These are phyloP conservation scores for Amaranthus hypochondriacus DNA, from an alignment of 148 eudicot species.

Conservation along the genomic window DNA sequence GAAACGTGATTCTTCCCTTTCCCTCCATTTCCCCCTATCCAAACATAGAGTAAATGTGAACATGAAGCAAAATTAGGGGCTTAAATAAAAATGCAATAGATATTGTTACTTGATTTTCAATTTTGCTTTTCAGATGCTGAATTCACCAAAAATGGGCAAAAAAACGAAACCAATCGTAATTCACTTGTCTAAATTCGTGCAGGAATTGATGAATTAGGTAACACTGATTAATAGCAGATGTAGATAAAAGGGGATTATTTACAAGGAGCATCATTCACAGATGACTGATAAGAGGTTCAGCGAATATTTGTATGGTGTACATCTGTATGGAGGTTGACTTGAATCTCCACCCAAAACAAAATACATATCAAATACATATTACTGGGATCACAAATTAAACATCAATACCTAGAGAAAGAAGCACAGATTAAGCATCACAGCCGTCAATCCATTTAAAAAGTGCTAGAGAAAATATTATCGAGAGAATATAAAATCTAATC, in stretches of 20 bases:
- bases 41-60: no score
- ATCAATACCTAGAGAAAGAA: neutral
- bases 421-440: neutral
- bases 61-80: no score
- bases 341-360: neutral
- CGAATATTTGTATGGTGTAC: no score
- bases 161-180: no score
- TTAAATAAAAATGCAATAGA: no score
- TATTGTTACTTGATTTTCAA: no score
- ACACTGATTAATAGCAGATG: neutral
- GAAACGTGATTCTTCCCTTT: no score
- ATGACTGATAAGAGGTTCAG: no score
- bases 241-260: neutral
- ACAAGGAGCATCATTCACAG: neutral
- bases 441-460: neutral
- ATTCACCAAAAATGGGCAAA: no score
- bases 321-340: neutral
- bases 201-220: neutral
- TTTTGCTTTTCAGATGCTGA: no score
- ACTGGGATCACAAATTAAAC: constrained; percentile 9
- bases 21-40: no score
- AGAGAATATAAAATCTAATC: neutral
- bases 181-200: no score
- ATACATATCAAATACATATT: neutral
- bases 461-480: neutral